Base-by-base conservation (phyloP, 2,329 filamentous ascomycete species). In the Blastomyces emzantsi region DNA sequence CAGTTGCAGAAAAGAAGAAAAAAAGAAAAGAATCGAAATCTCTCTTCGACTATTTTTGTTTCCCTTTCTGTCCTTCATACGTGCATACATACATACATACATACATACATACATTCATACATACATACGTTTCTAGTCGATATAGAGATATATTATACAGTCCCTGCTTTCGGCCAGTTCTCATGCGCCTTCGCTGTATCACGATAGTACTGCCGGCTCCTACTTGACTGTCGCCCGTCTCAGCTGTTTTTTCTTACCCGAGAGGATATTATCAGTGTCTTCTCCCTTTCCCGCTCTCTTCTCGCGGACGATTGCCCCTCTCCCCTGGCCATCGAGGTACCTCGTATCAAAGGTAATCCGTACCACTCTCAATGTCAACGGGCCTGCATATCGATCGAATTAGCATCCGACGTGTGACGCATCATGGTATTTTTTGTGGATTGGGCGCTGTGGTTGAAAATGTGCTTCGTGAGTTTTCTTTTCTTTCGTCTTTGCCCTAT, bases 401-500 rank as follows among this genome's bases (percentile, higher is more conserved):
- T 25, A 30, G 25, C 57, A 33, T 41, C 15, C 13, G 15, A 39
- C 57, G 41, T 25, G 28, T 6, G 36, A 58, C 43, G 19, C 60
- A 72, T 61, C 60, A 77, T 76, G 72, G 63, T 61, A 49, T 90
- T 91, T 75, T 90, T 89, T 75, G 71, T 80, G 52, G 81, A 78
- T 60, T 96, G 91, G 92, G 79, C 83, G 69, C 78, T 94, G 70
- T 96, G 92, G 92, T 85, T 94, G 81, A 87, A 96, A 79, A 87
- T 96, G 86, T 90, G 87, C 62, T 90, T 96, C 79, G 92, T 96
- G 79, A 81, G 89, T 82, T 28, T 28, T n/a, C 47, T 30, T 33
- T 17, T 45, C 25, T 39, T 39, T n/a, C 17, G 41, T 19, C 19
- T 19, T 56, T 52, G n/a, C 28, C 30, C 39, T n/a, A 28, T 57